A percentile compares a stretch with the other conserved stretches of the same genome.
These are phyloP conservation scores for Botrytis aclada DNA, from an alignment of 2,329 filamentous ascomycete genomes.

Conservation along the genomic window DNA sequence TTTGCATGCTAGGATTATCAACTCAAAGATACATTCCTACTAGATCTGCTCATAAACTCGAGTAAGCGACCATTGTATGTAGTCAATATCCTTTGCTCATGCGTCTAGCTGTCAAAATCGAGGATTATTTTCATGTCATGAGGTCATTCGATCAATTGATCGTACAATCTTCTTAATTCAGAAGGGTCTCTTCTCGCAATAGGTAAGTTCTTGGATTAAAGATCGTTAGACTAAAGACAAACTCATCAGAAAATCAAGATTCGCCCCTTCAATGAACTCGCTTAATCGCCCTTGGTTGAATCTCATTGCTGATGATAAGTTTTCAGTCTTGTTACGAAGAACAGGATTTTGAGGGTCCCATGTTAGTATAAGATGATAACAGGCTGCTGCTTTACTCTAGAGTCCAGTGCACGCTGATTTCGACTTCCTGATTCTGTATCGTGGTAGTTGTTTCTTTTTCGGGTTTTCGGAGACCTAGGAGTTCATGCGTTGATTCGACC, in stretches of 20 bases:
- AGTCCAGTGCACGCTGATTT: accelerated
- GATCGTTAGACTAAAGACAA: neutral
- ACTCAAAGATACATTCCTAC: too few species aligned
- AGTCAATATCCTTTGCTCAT: neutral
- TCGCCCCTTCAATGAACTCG: neutral
- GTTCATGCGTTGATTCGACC: neutral
- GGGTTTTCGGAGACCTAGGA: neutral
- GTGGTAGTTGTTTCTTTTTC: neutral
- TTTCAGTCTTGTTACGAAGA: neutral
- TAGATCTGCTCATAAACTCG: neutral
- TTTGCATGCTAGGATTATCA: too few species aligned
- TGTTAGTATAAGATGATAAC: neutral
- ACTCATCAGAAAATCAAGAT: neutral
- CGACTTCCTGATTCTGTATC: neutral
- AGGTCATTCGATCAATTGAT: neutral
- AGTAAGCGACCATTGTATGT: neutral
- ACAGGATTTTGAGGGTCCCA: neutral
- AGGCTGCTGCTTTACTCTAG: accelerated
- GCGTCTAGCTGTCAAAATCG: neutral
- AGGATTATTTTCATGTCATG: neutral
- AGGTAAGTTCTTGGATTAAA: neutral
- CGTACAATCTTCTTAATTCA: neutral
- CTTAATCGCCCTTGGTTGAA: neutral
- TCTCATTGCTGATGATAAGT: neutral
- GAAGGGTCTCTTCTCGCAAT: neutral